A percentile compares a stretch with the other conserved stretches of the same genome.
These are phyloP conservation scores for Zygosaccharomyces lentus DNA, from an alignment of 805 yeast genomes.

Conservation along the genomic window DNA sequence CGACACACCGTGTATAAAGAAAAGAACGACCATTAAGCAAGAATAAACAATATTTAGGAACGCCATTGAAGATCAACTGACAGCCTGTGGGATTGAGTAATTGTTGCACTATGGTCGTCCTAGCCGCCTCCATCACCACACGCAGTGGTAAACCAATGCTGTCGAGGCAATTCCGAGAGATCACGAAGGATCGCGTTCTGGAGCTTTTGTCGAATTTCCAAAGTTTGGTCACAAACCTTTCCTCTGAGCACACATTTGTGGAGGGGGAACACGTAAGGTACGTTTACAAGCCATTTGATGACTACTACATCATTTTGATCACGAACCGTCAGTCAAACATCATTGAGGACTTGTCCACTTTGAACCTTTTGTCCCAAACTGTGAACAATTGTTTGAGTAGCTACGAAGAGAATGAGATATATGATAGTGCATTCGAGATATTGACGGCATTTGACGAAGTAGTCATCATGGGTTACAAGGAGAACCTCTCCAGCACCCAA, in stretches of 20 bases:
- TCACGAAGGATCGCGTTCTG: conserved; percentile 79
- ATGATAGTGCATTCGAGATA: conserved; percentile 81
- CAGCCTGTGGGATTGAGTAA: background rate
- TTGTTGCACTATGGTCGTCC: conserved; percentile 50
- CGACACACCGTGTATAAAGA: conserved; percentile 8
- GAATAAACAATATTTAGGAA: conserved; percentile 1
- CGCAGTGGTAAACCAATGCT: conserved; percentile 89
- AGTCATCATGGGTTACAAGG: conserved; percentile 83
- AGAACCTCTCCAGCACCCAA: conserved; percentile 75
- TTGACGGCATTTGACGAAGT: conserved; percentile 93
- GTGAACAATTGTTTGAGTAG: conserved; percentile 67
- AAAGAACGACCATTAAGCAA: conserved; percentile 1
- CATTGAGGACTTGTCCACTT: conserved; percentile 88
- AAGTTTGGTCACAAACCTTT: conserved; percentile 59
- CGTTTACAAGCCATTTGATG: conserved; percentile 94
- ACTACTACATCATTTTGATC: conserved; percentile 81
- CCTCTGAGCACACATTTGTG: conserved; percentile 85
- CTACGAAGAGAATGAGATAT: conserved; percentile 78
- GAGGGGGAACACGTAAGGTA: conserved; percentile 90
- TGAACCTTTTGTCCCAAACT: conserved; percentile 78
- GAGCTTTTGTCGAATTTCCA: conserved; percentile 85
- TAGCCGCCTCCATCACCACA: conserved; percentile 93
- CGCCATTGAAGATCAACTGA: background rate
- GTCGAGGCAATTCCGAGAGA: conserved; percentile 86
- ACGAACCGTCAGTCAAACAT: conserved; percentile 90